Percentiles rank a stretch among this genome's conserved stretches.
Evolutionary conservation across 495 filamentous ascomycete genomes (phyloP).

Genomic region (Bacidia gigantensis): DNA sequence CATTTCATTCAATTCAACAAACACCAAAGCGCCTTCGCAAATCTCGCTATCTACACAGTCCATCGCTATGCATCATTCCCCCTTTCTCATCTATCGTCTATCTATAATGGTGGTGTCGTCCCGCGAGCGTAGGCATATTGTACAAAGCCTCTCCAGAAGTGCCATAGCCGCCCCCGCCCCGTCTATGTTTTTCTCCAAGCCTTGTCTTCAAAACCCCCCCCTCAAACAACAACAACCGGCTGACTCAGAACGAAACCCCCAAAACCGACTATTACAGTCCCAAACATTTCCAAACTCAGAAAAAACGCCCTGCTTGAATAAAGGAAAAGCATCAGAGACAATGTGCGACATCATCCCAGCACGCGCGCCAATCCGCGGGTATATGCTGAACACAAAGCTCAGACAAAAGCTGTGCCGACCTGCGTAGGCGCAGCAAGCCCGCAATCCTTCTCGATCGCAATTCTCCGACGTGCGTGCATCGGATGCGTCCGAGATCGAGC

Average conservation of each 20-base stretch:
- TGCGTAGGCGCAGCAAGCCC: neutral
- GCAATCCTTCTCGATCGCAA: neutral
- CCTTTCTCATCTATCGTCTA: neutral
- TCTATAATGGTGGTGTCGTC: neutral
- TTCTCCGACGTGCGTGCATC: neutral
- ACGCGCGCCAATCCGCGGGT: neutral
- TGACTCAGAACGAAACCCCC: neutral
- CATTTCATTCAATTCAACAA: no score
- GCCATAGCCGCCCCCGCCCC: neutral
- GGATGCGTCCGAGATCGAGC: neutral
- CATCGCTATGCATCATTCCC: neutral
- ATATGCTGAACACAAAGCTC: neutral
- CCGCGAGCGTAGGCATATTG: neutral
- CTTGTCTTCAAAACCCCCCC: neutral
- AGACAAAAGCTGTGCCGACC: no score
- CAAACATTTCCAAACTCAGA: neutral
- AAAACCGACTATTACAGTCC: neutral
- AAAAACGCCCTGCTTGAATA: neutral
- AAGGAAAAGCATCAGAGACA: neutral
- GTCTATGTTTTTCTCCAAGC: neutral
- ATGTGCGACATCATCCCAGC: neutral
- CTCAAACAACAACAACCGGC: neutral
- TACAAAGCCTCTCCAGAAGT: neutral
- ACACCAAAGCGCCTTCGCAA: neutral
- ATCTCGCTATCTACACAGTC: neutral